Percentiles rank a stretch among this genome's conserved stretches.
Evolutionary conservation across 495 filamentous ascomycete species (phyloP).

Genomic region (Stereocaulon alpinum): DNA sequence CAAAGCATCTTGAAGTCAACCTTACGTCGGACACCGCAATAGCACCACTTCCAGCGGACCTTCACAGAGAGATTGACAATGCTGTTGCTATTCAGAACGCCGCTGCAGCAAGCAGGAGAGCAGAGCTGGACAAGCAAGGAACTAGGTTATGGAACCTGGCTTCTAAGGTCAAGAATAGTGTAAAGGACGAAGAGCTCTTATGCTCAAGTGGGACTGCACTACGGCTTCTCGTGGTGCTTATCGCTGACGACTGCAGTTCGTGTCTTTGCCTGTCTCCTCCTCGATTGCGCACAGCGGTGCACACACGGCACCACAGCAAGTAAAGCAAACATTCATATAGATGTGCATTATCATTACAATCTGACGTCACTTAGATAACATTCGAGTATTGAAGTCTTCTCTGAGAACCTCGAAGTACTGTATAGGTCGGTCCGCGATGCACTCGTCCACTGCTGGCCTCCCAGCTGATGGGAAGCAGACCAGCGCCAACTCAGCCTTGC

Average conservation of each 20-base stretch:
- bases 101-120: conserved; percentile 3
- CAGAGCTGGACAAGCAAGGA: conserved; percentile 43
- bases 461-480: conserved; percentile 32
- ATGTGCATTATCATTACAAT: background rate
- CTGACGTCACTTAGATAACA: conserved; percentile 28
- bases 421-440: conserved; percentile 41
- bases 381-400: conserved; percentile 54
- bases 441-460: background rate
- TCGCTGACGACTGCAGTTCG: conserved; percentile 32
- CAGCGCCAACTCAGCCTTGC: conserved; percentile 45
- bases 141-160: conserved; percentile 60
- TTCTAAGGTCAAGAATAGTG: conserved; percentile 36
- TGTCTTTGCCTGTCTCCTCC: conserved; percentile 58
- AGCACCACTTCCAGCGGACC: background rate
- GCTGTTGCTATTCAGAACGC: conserved; percentile 1
- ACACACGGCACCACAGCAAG: conserved; percentile 10
- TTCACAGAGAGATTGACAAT: conserved; percentile 14
- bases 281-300: conserved; percentile 47
- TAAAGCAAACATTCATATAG: background rate
- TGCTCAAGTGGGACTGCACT: conserved; percentile 18
- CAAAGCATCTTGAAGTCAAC: conserved; percentile 22
- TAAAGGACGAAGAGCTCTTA: conserved; percentile 15
- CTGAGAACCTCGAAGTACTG: conserved; percentile 57
- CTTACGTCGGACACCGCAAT: conserved; percentile 13
- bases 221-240: background rate